Conservation (phyloP, 495 filamentous ascomycete species). For the Entonaema liquescens region DNA sequence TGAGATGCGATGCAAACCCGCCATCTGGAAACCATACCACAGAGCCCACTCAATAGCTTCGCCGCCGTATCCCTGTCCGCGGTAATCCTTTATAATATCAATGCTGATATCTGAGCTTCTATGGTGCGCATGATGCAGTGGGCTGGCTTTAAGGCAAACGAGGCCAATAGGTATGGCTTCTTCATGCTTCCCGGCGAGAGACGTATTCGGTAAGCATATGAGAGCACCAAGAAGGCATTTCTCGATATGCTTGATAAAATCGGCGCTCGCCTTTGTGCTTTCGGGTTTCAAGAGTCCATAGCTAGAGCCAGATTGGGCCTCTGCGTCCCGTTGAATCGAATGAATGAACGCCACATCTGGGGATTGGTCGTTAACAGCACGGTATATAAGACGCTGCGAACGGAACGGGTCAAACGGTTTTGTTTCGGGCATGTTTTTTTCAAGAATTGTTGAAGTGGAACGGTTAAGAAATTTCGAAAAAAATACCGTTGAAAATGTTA, state of each 20-base stretch:
- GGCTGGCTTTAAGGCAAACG: background rate
- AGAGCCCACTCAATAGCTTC: slow-evolving; percentile 63
- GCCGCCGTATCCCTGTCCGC: slow-evolving; percentile 61
- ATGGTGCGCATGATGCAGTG: background rate
- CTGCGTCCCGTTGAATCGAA: background rate
- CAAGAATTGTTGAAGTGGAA: background rate
- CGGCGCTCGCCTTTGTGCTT: background rate
- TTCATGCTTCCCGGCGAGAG: background rate
- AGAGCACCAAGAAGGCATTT: background rate
- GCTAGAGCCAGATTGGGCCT: background rate
- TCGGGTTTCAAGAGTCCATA: background rate
- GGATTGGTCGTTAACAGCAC: background rate
- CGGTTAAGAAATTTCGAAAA: too few relatives aligned
- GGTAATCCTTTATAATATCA: slow-evolving; percentile 38
- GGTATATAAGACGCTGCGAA: background rate
- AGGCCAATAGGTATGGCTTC: background rate
- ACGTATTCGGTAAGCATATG: background rate
- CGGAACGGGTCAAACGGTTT: background rate
- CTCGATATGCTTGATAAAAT: background rate
- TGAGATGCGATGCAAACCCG: slow-evolving; percentile 57
- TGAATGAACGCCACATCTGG: background rate
- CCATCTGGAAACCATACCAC: slow-evolving; percentile 57
- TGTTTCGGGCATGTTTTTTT: background rate
- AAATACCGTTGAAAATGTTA: too few relatives aligned
- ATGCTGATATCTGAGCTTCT: background rate